Evolutionary conservation across 306 rosid species (phyloP).

Genomic region (Ormosia semicastrata): DNA sequence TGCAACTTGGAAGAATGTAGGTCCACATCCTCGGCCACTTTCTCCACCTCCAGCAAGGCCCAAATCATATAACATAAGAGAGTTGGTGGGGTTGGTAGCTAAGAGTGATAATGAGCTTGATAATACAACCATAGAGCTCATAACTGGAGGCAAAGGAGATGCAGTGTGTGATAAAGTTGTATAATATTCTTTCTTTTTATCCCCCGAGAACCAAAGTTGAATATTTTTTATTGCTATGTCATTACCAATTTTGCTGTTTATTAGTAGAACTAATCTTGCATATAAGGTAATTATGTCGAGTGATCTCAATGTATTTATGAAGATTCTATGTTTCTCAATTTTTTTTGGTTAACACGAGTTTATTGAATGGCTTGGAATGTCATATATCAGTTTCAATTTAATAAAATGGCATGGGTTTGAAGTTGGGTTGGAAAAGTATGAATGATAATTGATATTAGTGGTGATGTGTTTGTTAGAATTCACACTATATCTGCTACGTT

Average conservation of each 20-base stretch:
- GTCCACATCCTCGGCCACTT: constrained; percentile 97
- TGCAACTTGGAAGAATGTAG: constrained; percentile 75
- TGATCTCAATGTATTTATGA: constrained; percentile 37
- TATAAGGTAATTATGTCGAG: no score
- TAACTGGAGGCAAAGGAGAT: no score
- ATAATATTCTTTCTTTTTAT: no score
- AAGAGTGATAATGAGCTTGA: constrained; percentile 96
- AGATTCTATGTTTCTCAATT: constrained; percentile 24
- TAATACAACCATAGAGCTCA: constrained; percentile 78
- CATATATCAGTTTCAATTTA: constrained; percentile 1
- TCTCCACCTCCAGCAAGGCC: constrained; percentile 98
- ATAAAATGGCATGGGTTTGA: neutral
- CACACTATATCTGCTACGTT: neutral
- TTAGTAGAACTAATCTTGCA: no score
- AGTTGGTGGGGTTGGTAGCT: constrained; percentile 99
- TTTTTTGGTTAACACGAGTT: constrained; percentile 28
- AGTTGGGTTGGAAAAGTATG: no score
- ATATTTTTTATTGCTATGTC: no score
- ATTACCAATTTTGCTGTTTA: no score
- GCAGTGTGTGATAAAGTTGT: no score
- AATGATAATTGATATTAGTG: no score
- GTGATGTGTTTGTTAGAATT: no score
- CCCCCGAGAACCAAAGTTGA: no score
- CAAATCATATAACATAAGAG: constrained; percentile 81
- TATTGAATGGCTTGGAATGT: constrained; percentile 41